Percentiles rank a stretch among this genome's conserved stretches.
Conservation (phyloP, 1,284 basidiomycete genomes). For the Waitea zeae region DNA sequence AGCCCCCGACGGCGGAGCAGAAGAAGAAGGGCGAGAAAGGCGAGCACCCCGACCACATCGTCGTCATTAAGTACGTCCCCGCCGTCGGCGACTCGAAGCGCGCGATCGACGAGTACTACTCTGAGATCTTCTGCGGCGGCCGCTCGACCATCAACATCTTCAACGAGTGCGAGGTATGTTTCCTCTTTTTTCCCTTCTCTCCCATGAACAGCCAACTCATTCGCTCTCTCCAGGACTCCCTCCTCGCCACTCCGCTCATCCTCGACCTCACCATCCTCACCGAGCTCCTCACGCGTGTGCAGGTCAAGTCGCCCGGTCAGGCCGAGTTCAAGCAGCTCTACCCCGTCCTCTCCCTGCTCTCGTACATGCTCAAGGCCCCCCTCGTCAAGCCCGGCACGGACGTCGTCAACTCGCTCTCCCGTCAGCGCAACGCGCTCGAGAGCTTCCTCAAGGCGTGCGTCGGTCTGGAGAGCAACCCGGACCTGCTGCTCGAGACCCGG, state of each 20-base stretch:
- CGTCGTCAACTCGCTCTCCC: conserved; percentile 89
- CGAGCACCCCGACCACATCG: conserved; percentile 94
- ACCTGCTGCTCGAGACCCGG: conserved; percentile 75
- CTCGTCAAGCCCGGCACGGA: conserved; percentile 92
- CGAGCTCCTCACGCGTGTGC: conserved; percentile 87
- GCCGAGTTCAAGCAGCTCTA: conserved; percentile 68
- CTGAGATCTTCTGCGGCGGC: conserved; percentile 78
- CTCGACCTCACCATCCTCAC: conserved; percentile 88
- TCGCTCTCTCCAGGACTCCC: conserved; percentile 74
- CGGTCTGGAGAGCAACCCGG: conserved; percentile 68
- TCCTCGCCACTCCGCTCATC: conserved; percentile 91
- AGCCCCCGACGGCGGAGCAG: conserved; percentile 49
- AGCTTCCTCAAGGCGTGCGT: conserved; percentile 86
- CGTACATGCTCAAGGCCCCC: conserved; percentile 96
- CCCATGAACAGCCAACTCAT: conserved; percentile 5
- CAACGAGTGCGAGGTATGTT: conserved; percentile 79
- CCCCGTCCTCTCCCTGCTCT: conserved; percentile 76
- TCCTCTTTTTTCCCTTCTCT: conserved; percentile 3
- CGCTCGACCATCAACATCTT: conserved; percentile 83
- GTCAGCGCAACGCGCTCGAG: conserved; percentile 91
- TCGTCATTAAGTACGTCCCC: conserved; percentile 90
- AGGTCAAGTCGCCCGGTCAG: conserved; percentile 51
- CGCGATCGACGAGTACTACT: conserved; percentile 98
- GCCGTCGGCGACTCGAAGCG: conserved; percentile 95
- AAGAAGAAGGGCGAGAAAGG: conserved; percentile 52